Percentiles rank a stretch among this genome's conserved stretches.
Evolutionary conservation across 495 filamentous ascomycete genomes (phyloP).

Genomic region (Neurospora tetrasperma): DNA sequence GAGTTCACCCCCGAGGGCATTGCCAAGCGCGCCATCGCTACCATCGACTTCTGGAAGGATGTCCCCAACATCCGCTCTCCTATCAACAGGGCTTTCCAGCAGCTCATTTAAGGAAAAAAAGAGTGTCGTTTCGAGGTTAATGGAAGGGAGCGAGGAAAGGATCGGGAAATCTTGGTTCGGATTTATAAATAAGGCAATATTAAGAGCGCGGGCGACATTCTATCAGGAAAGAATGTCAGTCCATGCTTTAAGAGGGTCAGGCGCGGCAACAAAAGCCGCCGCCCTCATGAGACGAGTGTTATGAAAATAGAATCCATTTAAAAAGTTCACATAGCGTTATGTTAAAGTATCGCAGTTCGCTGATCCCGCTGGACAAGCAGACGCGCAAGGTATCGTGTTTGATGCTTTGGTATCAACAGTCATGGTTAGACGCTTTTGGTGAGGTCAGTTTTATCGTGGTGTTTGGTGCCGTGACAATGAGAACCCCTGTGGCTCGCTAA

Average conservation of each 20-base stretch:
- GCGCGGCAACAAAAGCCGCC: not conserved
- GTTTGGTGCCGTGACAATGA: not conserved
- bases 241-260: not conserved
- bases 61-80: conserved; percentile 80
- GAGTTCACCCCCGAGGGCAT: conserved; percentile 97
- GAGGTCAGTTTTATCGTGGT: not conserved
- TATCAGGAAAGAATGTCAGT: not conserved
- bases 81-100: conserved; percentile 85
- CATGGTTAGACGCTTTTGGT: not conserved
- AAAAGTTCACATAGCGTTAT: not conserved
- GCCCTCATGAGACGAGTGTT: not conserved
- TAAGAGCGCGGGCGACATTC: not conserved
- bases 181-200: not conserved
- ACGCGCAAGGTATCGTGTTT: not conserved
- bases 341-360: not conserved
- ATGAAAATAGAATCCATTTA: not conserved
- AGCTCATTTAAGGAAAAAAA: conserved; percentile 54
- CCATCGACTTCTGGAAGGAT: conserved; percentile 95
- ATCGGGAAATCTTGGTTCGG: not conserved
- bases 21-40: conserved; percentile 82
- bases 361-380: not conserved
- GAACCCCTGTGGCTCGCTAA: not conserved
- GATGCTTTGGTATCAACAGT: not conserved
- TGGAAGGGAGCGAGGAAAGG: not conserved
- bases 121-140: not conserved